Percentiles rank a stretch among this genome's conserved stretches.
These are phyloP conservation scores for Fusarium miscanthi DNA, from an alignment of 2,329 filamentous ascomycete species.

Conservation along the genomic window DNA sequence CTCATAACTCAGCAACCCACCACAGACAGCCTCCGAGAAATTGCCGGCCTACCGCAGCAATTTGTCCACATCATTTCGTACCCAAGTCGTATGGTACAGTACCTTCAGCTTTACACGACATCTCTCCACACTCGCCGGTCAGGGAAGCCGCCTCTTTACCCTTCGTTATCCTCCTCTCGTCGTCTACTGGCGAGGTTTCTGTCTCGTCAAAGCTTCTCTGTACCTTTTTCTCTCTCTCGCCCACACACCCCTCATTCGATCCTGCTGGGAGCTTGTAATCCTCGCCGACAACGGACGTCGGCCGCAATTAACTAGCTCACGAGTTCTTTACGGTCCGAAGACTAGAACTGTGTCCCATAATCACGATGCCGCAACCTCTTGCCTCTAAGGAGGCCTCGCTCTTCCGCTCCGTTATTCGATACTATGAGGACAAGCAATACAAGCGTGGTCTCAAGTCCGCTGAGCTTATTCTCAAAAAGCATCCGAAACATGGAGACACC, in stretches of 20 bases:
- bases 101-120: slow-evolving; percentile 30
- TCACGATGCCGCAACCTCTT: slow-evolving; percentile 76
- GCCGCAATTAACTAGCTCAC: slow-evolving; percentile 9
- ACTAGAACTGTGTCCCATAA: background rate
- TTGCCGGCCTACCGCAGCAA: slow-evolving; percentile 45
- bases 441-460: slow-evolving; percentile 93
- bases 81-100: slow-evolving; percentile 16
- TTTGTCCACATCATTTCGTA: slow-evolving; percentile 44
- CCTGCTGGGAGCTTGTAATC: slow-evolving; percentile 57
- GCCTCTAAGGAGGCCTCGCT: slow-evolving; percentile 91
- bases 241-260: slow-evolving; percentile 35
- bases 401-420: slow-evolving; percentile 93
- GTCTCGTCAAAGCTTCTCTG: slow-evolving; percentile 28
- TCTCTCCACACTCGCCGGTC: slow-evolving; percentile 25
- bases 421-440: slow-evolving; percentile 99
- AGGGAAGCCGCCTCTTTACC: slow-evolving; percentile 42
- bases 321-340: background rate
- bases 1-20: slow-evolving; percentile 38
- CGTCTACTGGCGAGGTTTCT: slow-evolving; percentile 20
- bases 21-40: slow-evolving; percentile 44
- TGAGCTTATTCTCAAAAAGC: slow-evolving; percentile 95
- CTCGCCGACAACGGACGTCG: slow-evolving; percentile 28
- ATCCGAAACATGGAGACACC: slow-evolving; percentile 96
- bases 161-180: slow-evolving; percentile 16
- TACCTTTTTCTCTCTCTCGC: slow-evolving; percentile 16